Base-by-base conservation (phyloP, 1,284 basidiomycete genomes). In the Puccinia polysora region DNA sequence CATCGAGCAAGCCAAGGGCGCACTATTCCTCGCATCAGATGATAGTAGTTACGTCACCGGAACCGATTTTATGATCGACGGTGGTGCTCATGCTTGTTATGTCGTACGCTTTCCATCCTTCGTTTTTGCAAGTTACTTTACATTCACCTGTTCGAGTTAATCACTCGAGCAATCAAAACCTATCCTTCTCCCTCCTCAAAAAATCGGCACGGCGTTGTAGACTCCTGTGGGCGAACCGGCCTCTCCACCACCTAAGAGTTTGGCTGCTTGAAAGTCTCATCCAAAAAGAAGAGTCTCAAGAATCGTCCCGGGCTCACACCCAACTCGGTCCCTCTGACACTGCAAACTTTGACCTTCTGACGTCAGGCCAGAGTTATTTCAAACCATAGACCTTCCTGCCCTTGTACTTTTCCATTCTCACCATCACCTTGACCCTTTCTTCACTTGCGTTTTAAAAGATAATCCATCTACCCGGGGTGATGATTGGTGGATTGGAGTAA, bases 61-160 rank as follows among this genome's bases (percentile, higher is more conserved):
- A 45, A 89, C 87, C 52, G 93, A 96, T 81, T 92, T 96, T 83
- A 86, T 88, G 78, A 92, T 97, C 63, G 93, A 96, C 77, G 93
- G 93, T 58, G 93, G 93, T 59, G 84, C 96, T 75, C 86, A 88
- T 62, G 87, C 87, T 5, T 91, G 90, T 78, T 96, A 96, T 80
- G 91, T 96, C 65, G 82, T 82, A 67, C 75, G 81, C 78, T 4
- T 10, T 8, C n/a, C 36, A n/a, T n/a, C n/a, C n/a, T n/a, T n/a
- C n/a, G n/a, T n/a, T 6, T 43, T 43, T 45, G 36, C n/a, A 12
- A 38, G 20, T n/a, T 20, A 18, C n/a, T 53, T 38, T 12, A 38
- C 52, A 55, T 23, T 36, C 10, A 15, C 14, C 10, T 53, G 3
- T 23, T 32, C 18, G 20, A 14, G 4, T n/a, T 20, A 20, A 23